These are phyloP conservation scores for Peniophora sp. DNA, from an alignment of 1,284 basidiomycete species.

Conservation along the genomic window DNA sequence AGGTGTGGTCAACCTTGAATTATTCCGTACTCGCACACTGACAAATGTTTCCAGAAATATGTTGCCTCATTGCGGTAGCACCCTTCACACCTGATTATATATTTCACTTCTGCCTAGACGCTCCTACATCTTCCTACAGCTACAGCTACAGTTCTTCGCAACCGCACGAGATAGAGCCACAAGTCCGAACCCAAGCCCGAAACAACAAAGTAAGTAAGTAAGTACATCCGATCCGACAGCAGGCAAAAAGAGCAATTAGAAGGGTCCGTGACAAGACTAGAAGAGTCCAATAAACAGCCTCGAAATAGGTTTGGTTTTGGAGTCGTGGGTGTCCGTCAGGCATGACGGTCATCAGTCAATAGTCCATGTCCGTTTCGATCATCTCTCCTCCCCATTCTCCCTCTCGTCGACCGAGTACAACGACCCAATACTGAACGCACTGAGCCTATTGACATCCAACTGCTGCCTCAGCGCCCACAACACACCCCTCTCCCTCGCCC, in stretches of 20 bases:
- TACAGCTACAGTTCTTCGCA: not conserved
- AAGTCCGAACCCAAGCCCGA: not conserved
- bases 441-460: constrained; percentile 15
- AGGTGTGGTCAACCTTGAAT: constrained; percentile 27
- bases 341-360: too few species aligned
- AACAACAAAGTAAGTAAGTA: not conserved
- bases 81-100: not conserved
- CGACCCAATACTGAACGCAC: constrained; percentile 19
- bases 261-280: not conserved
- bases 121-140: too few species aligned
- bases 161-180: not conserved
- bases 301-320: not conserved
- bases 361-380: too few species aligned
- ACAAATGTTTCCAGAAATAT: constrained; percentile 34
- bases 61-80: constrained; percentile 44
- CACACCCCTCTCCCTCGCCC: constrained; percentile 16
- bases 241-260: not conserved
- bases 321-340: not conserved
- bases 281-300: not conserved
- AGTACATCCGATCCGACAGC: not conserved
- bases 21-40: constrained; percentile 9
- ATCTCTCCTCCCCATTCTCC: not conserved
- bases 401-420: constrained; percentile 12
- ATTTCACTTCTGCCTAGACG: not conserved
- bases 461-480: constrained; percentile 13